These are phyloP conservation scores for Claviceps pusilla DNA, from an alignment of 2,329 filamentous ascomycete species.

Conservation along the genomic window DNA sequence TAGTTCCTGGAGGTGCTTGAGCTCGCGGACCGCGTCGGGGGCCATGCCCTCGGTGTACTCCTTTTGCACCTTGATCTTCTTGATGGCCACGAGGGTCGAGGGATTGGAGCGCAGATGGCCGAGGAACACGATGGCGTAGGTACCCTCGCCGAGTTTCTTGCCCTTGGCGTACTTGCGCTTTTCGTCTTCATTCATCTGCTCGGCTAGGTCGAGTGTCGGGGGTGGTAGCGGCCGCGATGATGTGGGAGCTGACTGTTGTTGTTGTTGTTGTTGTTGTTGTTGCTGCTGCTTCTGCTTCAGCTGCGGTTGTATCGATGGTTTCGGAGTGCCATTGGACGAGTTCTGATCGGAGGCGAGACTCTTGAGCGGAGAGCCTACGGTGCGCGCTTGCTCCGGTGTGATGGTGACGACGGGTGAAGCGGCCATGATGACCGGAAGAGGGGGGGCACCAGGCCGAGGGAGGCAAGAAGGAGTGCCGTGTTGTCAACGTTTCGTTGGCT, in stretches of 20 bases:
- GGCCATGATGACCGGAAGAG: conserved; percentile 22
- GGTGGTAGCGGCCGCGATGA: conserved; percentile 16
- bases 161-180: conserved; percentile 85
- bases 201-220: conserved; percentile 45
- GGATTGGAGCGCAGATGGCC: conserved; percentile 66
- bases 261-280: neutral
- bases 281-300: neutral
- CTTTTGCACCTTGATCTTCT: conserved; percentile 78
- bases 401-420: conserved; percentile 30
- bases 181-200: conserved; percentile 67
- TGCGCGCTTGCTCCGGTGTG: conserved; percentile 15
- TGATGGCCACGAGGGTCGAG: conserved; percentile 68
- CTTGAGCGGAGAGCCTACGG: conserved; percentile 31
- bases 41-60: conserved; percentile 84
- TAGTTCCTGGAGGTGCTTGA: conserved; percentile 89
- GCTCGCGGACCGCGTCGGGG: conserved; percentile 87
- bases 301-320: conserved; percentile 12
- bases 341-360: conserved; percentile 22
- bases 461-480: too few species aligned
- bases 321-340: conserved; percentile 30
- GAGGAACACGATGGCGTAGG: conserved; percentile 89
- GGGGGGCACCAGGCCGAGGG: neutral
- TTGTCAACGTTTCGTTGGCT: neutral
- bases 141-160: conserved; percentile 87
- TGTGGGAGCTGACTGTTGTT: conserved; percentile 9